These are phyloP conservation scores for Penicillium sp. DNA, from an alignment of 2,329 filamentous ascomycete species.

Conservation along the genomic window DNA sequence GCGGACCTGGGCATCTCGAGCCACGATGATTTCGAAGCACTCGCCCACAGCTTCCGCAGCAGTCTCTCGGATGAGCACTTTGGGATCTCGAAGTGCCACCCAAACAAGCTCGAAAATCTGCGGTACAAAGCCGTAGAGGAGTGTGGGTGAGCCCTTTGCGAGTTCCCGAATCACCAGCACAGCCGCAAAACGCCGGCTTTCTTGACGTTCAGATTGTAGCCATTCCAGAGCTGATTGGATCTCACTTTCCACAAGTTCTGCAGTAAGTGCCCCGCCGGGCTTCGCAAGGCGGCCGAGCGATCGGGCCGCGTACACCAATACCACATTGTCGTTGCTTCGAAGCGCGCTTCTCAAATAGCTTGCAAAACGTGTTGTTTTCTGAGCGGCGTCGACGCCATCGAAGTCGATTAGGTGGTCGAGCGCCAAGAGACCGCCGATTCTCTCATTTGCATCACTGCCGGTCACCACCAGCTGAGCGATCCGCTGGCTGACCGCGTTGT, in stretches of 20 bases:
- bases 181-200: conserved; percentile 89
- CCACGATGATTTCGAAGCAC: conserved; percentile 92
- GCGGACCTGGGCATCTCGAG: conserved; percentile 85
- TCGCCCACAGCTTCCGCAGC: conserved; percentile 91
- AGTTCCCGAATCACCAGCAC: conserved; percentile 88
- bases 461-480: conserved; percentile 76
- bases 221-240: conserved; percentile 95
- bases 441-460: conserved; percentile 81
- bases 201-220: conserved; percentile 90
- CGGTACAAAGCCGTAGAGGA: conserved; percentile 94
- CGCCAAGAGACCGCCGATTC: conserved; percentile 86
- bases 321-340: conserved; percentile 83
- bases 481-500: conserved; percentile 63
- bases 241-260: conserved; percentile 93
- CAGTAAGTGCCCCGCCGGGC: conserved; percentile 89
- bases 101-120: conserved; percentile 95
- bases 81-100: conserved; percentile 85
- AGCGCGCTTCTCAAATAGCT: conserved; percentile 85
- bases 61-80: conserved; percentile 86
- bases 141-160: conserved; percentile 85
- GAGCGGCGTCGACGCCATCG: conserved; percentile 86
- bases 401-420: conserved; percentile 94
- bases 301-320: conserved; percentile 85
- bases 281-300: conserved; percentile 87
- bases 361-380: conserved; percentile 92